phyloP scores from a whole-genome alignment of 352 stramenopile genomes.

The Globisporangium mamillatum region DNA sequence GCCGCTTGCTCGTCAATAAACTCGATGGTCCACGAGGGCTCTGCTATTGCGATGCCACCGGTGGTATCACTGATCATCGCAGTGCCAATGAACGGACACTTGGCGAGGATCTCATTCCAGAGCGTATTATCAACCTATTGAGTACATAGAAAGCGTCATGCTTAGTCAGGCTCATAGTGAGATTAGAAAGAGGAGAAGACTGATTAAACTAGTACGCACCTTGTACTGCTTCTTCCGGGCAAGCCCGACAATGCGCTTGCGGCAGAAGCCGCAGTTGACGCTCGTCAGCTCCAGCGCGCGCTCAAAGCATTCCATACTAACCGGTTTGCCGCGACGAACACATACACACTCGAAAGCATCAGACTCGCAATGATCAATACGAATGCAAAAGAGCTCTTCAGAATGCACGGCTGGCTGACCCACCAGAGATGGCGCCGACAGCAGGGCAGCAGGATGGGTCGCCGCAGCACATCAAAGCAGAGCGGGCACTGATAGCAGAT shows the following conservation, averaged over 20 bases:
- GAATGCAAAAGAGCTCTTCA: neutral
- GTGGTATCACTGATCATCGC: slow-evolving; percentile 1
- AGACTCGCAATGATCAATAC: neutral
- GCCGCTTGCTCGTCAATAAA: slow-evolving; percentile 54
- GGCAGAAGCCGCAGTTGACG: slow-evolving; percentile 78
- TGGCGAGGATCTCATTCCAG: slow-evolving; percentile 44
- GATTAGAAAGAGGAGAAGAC: neutral
- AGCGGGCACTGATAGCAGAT: slow-evolving; percentile 76
- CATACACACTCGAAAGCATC: neutral
- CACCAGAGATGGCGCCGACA: slow-evolving; percentile 73
- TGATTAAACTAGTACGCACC: slow-evolving; percentile 9
- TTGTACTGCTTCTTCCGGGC: slow-evolving; percentile 74
- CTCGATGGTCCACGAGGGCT: slow-evolving; percentile 26
- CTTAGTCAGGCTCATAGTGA: slow-evolving; percentile 4
- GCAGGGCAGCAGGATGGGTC: slow-evolving; percentile 66
- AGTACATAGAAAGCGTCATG: neutral
- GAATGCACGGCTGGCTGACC: neutral
- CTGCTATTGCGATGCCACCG: slow-evolving; percentile 18
- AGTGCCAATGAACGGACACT: slow-evolving; percentile 44
- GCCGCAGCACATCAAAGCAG: slow-evolving; percentile 69
- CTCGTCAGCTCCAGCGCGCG: slow-evolving; percentile 70
- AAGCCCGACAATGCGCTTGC: slow-evolving; percentile 72
- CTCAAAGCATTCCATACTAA: slow-evolving; percentile 67
- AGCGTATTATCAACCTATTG: slow-evolving; percentile 48
- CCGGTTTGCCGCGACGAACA: neutral